Base-by-base conservation (phyloP, 2,329 filamentous ascomycete genomes). In the Cephalotrichum gorgonifer region DNA sequence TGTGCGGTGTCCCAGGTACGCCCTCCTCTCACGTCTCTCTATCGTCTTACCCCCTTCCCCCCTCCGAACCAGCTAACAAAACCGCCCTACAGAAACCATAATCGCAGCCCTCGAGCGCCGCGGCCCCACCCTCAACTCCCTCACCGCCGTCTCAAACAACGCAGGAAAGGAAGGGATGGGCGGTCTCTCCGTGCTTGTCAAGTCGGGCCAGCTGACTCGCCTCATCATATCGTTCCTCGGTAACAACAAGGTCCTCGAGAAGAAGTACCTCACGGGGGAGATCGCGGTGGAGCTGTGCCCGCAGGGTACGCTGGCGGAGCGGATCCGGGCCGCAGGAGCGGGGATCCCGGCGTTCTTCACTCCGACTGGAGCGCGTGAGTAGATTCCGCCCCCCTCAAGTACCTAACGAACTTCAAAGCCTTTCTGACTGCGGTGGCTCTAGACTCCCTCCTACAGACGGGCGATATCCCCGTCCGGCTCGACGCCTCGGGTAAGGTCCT, bases 301-400 rank as follows among this genome's bases (percentile, higher is more conserved):
- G 0, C 86, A 90, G 57, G 86, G 86, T 4, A 86, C 83, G 0
- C 71, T 88, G 47, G 84, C 83, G 0, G 84, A 88, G 68, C 74
- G 85, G 54, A 76, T 87, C 57, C 73, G 85, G 39, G 84, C 84
- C 6, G 86, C 79, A 1, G 86, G 85, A 4, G 83, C 83, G 23
- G 86, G 86, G 8, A 88, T 90, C 46, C 85, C 86, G 1, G 86
- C 86, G 0, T 90, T 93, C 61, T 93, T 82, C 59, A 90, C 87
- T 0, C 82, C 86, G 0, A 88, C 86, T 0, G 86, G 81, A 50
- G 79, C 78, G 33, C 74, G 78, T 79, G 69, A 59, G 73, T 72
- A 25, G 4, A 1, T 6, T 6, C 38, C 43, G 3, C 30, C 25
- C 12, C 27, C 27, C 11, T 42, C 1, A 4, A 9, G 5, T n/a